Percentiles rank a stretch among this genome's conserved stretches.
Conservation (phyloP, 768 basidiomycete genomes). For the Naganishia vishniacii region DNA sequence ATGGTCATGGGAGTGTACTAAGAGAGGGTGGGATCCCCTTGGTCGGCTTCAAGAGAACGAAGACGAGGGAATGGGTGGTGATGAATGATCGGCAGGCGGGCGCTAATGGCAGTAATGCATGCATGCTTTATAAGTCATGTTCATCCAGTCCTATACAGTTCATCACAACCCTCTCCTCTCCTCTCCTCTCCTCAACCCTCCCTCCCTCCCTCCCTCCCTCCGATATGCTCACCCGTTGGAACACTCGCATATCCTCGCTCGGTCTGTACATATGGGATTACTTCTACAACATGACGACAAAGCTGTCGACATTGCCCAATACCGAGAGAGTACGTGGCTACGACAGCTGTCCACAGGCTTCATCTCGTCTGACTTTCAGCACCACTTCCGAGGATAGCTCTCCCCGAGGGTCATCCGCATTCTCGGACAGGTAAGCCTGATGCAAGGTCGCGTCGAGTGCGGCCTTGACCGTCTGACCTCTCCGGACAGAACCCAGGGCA, state of each 20-base stretch:
- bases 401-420: conserved; percentile 16
- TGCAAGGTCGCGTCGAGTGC: background rate
- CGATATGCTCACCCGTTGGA: conserved; percentile 11
- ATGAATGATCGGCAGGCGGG: no score
- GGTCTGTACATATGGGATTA: conserved; percentile 5
- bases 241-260: background rate
- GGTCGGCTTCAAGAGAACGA: no score
- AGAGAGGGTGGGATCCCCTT: no score
- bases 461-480: background rate
- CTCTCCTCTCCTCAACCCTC: no score
- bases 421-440: conserved; percentile 21
- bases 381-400: background rate
- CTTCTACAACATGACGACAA: conserved; percentile 12
- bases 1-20: no score
- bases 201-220: no score
- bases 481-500: conserved; percentile 19
- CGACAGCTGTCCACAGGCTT: background rate
- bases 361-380: background rate
- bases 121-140: no score
- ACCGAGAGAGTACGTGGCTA: conserved; percentile 12
- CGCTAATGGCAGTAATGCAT: no score
- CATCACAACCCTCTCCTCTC: no score
- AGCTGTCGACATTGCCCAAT: background rate
- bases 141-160: no score
- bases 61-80: no score